Evolutionary conservation across 805 yeast species (phyloP), one percentile per base, ranked within the genome.

Genomic region (Candida michaelii): DNA sequence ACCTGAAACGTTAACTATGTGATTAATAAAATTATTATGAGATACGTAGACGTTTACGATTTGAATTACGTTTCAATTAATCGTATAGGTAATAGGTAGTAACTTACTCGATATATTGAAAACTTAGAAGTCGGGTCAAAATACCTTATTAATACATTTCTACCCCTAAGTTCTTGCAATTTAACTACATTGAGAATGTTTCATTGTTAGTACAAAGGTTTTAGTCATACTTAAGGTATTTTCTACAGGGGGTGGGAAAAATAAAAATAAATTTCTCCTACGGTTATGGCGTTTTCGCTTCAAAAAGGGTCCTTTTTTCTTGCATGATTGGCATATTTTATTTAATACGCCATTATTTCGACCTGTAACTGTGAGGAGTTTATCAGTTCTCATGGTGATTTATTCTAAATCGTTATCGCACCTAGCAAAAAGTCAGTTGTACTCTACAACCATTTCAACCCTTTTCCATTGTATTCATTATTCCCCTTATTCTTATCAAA

Each of bases 131-230:
- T 21, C 23, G 8, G 23, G 23, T 21, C 23, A 21, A 21, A 21
- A 21, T 21, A n/a, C 23, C 8, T 21, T 21, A 8, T 5, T 21
- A 21, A 21, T 21, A 5, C 23, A 21, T 21, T 21, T 5, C 5
- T 21, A 21, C 33, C 33, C 33, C 15, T 12, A 10, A 27, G 3
- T n/a, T 5, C 23, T 21, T 21, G 8, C n/a, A 30, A 23, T 34
- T 34, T 34, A 10, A 23, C 37, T 34, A 16, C 13, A 34, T 34
- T 23, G 37, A 34, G 37, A 34, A 33, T 33, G 36, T 23, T 19
- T 33, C 27, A 33, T 33, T 33, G 36, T 33, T 21, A 23, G 13
- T 15, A 16, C 15, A 16, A 30, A 29, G 17, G 9, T 23, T 7
- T 7, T 23, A 23, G 25, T 23, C 25, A 6, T 23, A 10, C 9